A percentile compares a stretch with the other conserved stretches of the same genome.
These are phyloP conservation scores for Schizonepeta tenuifolia DNA, from an alignment of 257 asterid genomes.

Conservation along the genomic window DNA sequence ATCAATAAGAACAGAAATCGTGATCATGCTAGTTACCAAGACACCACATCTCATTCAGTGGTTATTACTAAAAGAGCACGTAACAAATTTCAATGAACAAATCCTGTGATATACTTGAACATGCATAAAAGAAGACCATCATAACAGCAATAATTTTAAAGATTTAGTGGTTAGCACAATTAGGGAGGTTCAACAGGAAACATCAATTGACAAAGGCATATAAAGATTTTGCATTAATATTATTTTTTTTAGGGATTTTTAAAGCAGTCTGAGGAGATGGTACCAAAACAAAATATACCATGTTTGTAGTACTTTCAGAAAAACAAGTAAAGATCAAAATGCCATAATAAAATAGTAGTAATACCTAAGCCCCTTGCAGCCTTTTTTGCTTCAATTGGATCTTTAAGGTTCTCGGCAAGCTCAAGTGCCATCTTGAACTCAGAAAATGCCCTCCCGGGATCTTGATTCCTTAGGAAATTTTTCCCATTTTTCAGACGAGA, in stretches of 20 bases:
- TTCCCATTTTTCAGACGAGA: conserved; percentile 84
- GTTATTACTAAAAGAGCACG: background rate
- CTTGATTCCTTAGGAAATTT: conserved; percentile 80
- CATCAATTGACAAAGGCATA: background rate
- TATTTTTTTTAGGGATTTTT: too few relatives aligned
- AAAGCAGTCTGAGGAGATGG: too few relatives aligned
- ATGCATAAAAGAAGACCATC: too few relatives aligned
- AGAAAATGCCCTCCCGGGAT: conserved; percentile 71
- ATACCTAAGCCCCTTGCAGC: conserved; percentile 99
- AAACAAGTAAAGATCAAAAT: background rate
- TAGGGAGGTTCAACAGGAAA: too few relatives aligned
- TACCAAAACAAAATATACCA: too few relatives aligned
- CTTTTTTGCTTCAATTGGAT: conserved; percentile 90
- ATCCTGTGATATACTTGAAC: background rate
- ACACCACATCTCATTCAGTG: background rate
- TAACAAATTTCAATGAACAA: background rate
- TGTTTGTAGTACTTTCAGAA: too few relatives aligned
- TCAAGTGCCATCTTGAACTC: conserved; percentile 91
- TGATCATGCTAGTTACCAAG: background rate
- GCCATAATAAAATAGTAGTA: background rate
- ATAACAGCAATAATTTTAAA: too few relatives aligned
- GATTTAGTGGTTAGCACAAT: too few relatives aligned
- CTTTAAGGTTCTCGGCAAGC: conserved; percentile 77
- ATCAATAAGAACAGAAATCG: background rate
- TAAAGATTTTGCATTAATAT: too few relatives aligned